Conservation (phyloP, 345 rosid species). For the Populus alba region DNA sequence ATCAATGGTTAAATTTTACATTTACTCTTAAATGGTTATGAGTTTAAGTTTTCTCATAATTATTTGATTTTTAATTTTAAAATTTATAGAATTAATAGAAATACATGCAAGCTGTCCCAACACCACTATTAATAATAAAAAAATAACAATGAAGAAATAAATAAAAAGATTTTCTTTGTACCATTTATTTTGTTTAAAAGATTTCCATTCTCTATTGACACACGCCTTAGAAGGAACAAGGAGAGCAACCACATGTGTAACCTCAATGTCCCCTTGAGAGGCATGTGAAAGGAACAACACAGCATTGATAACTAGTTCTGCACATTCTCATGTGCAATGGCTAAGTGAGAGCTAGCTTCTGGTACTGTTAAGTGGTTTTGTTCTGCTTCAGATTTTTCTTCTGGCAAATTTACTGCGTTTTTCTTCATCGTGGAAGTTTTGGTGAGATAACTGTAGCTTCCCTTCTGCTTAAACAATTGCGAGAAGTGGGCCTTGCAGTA, state of each 20-base stretch:
- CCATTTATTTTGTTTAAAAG: not conserved
- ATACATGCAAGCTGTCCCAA: no score
- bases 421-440: constrained; percentile 33
- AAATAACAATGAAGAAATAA: no score
- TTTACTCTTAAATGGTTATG: no score
- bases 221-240: not conserved
- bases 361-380: not conserved
- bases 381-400: constrained; percentile 13
- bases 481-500: constrained; percentile 55
- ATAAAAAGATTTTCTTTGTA: no score
- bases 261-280: not conserved
- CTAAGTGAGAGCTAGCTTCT: not conserved
- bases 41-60: no score
- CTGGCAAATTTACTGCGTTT: not conserved
- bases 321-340: not conserved
- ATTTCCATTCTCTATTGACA: not conserved
- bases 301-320: not conserved
- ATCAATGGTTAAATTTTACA: no score
- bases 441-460: constrained; percentile 40
- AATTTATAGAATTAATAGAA: no score
- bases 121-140: no score
- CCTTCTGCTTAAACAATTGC: constrained; percentile 55
- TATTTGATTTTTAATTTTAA: no score
- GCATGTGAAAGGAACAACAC: not conserved
- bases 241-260: not conserved